Percentiles rank a stretch among this genome's conserved stretches.
Evolutionary conservation across 139 green algal species (phyloP).

Genomic region (Tetraselmis striata): DNA sequence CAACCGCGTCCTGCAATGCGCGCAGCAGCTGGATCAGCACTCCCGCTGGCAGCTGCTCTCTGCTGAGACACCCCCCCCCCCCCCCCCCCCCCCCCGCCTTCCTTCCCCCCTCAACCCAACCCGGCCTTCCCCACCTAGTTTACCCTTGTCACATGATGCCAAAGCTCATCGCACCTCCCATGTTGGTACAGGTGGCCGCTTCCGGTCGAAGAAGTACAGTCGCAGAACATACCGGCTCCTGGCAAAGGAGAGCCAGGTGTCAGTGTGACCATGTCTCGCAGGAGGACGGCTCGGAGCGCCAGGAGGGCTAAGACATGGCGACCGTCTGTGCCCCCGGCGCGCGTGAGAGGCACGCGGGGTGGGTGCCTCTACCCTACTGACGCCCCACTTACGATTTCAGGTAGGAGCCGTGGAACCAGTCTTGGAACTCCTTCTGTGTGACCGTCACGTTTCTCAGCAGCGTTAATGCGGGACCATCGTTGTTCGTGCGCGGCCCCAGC

Average conservation of each 20-base stretch:
- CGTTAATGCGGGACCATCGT: not conserved
- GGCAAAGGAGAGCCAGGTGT: not conserved
- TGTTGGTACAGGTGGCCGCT: not conserved
- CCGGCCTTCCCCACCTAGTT: not conserved
- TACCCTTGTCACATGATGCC: not conserved
- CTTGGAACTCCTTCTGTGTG: not conserved
- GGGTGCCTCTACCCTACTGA: too few species aligned
- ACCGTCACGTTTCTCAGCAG: not conserved
- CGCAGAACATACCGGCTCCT: not conserved
- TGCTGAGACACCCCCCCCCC: too few species aligned
- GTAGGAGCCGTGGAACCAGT: not conserved
- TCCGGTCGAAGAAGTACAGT: not conserved
- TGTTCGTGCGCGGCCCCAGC: not conserved
- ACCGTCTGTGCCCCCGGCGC: not conserved
- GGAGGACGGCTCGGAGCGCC: not conserved
- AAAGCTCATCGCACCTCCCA: not conserved
- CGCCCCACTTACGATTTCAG: not conserved
- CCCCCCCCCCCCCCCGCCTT: too few species aligned
- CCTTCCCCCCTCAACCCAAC: not conserved
- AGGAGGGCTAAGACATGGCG: not conserved
- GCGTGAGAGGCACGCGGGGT: not conserved
- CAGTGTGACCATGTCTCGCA: not conserved
- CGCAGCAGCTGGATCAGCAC: not conserved
- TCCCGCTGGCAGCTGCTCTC: too few species aligned
- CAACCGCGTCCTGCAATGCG: not conserved